Evolutionary conservation across 768 basidiomycete species (phyloP), one percentile per base, ranked within the genome.

Genomic region (Tylopilus subfusipes): DNA sequence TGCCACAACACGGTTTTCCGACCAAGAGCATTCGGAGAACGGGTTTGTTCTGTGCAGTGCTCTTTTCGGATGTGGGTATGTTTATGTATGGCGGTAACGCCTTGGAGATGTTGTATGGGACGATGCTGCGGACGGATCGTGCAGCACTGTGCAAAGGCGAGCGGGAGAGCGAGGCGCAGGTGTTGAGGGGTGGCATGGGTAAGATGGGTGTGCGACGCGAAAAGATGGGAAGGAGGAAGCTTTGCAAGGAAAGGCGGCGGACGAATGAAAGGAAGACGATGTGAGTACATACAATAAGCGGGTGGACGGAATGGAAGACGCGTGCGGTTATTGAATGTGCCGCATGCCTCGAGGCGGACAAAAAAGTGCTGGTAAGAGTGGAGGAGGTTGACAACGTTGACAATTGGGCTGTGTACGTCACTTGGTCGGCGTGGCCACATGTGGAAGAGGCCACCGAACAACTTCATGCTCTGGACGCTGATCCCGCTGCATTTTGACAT

Each of bases 1-100:
- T 90, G 49, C 88, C 88, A 31, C 85, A 83, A 31, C 87, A 87
- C 12, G 78, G 80, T 64, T 82, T 82, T 25, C 80, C 80, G 62
- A 81, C 76, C 69, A 81, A 72, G 57, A 81, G 65, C 78, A 81
- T 80, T 38, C 80, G 69, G 56, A 80, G 54, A 31, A 44, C 50
- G 24, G 67, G 59, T 42, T 50, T 58, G 56, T 22, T 54, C 70
- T 68, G 52, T 60, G 63, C 19, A 67, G 69, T 40, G 66, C 60
- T 39, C 33, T 54, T 48, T 40, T 64, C 56, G 21, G 57, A 54
- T 5, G 52, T 42, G 27, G 57, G 22, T 16, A 75, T 63, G 63
- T 76, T 78, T 48, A 83, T 73, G 58, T 72, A 78, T 61, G 81
- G 76, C 1, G 83, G 79, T 16, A 81, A 59, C 10, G 80, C 76